Percentiles rank a stretch among this genome's conserved stretches.
Evolutionary conservation across 2,329 filamentous ascomycete species (phyloP).

Genomic region (Anisogramma anomala): DNA sequence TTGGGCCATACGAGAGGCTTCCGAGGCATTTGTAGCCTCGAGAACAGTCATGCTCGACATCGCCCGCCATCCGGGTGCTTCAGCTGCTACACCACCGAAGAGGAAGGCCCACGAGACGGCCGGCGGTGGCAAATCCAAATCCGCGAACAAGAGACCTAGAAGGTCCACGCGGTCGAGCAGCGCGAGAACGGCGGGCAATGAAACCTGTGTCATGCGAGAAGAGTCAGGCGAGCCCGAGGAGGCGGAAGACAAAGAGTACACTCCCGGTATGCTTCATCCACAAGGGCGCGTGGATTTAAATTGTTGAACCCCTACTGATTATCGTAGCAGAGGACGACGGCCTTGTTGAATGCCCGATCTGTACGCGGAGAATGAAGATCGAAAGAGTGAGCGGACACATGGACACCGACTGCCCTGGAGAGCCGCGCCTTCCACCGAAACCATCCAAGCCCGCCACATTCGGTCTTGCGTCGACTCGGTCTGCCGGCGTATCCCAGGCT

Average conservation of each 20-base stretch:
- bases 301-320: not conserved
- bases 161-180: slow-evolving; percentile 40
- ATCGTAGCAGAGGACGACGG: slow-evolving; percentile 50
- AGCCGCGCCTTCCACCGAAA: slow-evolving; percentile 23
- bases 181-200: slow-evolving; percentile 27
- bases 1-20: slow-evolving; percentile 72
- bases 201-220: slow-evolving; percentile 25
- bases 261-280: slow-evolving; percentile 18
- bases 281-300: not conserved
- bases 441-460: slow-evolving; percentile 18
- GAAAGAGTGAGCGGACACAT: slow-evolving; percentile 69
- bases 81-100: slow-evolving; percentile 30
- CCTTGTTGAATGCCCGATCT: slow-evolving; percentile 75
- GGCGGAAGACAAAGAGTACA: slow-evolving; percentile 25
- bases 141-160: slow-evolving; percentile 37
- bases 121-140: slow-evolving; percentile 21
- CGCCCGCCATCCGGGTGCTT: slow-evolving; percentile 38
- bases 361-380: slow-evolving; percentile 66
- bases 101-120: slow-evolving; percentile 33
- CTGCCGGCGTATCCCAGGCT: slow-evolving; percentile 17
- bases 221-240: slow-evolving; percentile 21
- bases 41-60: slow-evolving; percentile 52
- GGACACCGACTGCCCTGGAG: slow-evolving; percentile 45
- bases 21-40: slow-evolving; percentile 62
- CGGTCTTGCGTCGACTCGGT: not conserved